Evolutionary conservation across 2,329 filamentous ascomycete genomes (phyloP), one percentile per base, ranked within the genome.

Genomic region (Claviceps cyperi): DNA sequence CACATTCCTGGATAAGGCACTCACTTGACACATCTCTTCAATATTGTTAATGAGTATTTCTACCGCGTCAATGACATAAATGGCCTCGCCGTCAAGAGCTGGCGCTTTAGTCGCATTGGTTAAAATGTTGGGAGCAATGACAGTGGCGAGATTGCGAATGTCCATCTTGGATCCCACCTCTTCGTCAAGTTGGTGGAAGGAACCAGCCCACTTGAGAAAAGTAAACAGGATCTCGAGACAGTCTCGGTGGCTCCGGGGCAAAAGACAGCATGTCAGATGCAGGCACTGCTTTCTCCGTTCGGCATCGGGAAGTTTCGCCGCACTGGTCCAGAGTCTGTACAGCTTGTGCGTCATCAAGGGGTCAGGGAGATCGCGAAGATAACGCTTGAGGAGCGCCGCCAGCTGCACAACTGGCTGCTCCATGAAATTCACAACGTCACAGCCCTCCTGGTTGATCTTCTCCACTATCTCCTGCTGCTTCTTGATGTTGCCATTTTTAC

Each of bases 111-210:
- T 69, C 56, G 73, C 74, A 56, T 83, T 86, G 58, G 86, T 90
- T 13, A 96, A 75, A 54, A 98, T 88, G 60, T 98, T 98, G 0
- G 92, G 92, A 5, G 91, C 90, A 66, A 98, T 96, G 55, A 98
- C 92, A 3, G 94, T 97, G 3, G 92, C 88, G 55, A 98, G 77
- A 62, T 98, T 98, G 71, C 94, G 89, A 49, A 94, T 86, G 64
- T 98, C 92, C 92, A 98, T 98, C 74, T 97, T 96, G 58, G 91
- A 96, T 24, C 92, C 92, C 21, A 85, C 86, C 64, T 98, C 92
- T 61, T 98, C 92, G 59, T 98, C 92, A 14, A 98, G 83, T 62
- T 96, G 90, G 54, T 94, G 91, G 72, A 98, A 98, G 1, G 90
- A 95, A 4, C 90, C 89, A 5, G 90, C 88, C 91, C 92, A 98